Base-by-base conservation (phyloP, 1,284 basidiomycete species). In the Porogramme epimiltina region DNA sequence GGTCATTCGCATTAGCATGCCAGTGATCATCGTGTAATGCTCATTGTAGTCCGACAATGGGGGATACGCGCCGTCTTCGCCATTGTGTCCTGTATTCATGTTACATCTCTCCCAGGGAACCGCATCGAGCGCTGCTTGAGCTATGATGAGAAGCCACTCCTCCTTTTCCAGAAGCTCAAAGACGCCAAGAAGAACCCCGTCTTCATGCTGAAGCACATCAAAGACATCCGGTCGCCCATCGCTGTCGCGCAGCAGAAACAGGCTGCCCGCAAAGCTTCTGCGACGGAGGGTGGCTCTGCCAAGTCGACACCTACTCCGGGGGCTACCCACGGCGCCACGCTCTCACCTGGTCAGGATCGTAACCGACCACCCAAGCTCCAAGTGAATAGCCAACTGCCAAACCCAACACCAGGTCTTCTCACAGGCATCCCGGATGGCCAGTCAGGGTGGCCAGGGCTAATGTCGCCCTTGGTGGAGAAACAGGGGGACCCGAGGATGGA, bases 131-230 rank as follows among this genome's bases (percentile, higher is more conserved):
- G 97, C 26, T 99, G 97, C 73, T 73, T 99, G 52, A 92, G 91
- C 64, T 98, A 97, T 65, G 97, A 99, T 65, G 97, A 99, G 73
- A 98, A 98, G 68, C 97, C 97, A 0, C 76, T 99, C 41, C 78
- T 98, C 33, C 83, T 99, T 31, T 98, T 98, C 76, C 96, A 99
- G 70, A 94, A 92, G 68, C 82, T 99, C 44, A 99, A 99, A 70
- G 97, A 99, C 62, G 87, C 89, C 3, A 94, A 95, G 69, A 97
- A 98, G 73, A 95, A 95, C 58, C 95, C 97, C 0, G 95, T 98
- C 10, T 99, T 99, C 71, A 98, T 98, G 94, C 84, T 99, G 37
- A 91, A 98, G 52, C 95, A 98, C 64, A 97, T 99, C 68, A 95
- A 94, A 65, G 97, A 99, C 65, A 97, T 99, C 59, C 91, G 94